A percentile compares a stretch with the other conserved stretches of the same genome.
phyloP scores from a whole-genome alignment of 768 basidiomycete genomes.

The Tricholoma saponaceum region DNA sequence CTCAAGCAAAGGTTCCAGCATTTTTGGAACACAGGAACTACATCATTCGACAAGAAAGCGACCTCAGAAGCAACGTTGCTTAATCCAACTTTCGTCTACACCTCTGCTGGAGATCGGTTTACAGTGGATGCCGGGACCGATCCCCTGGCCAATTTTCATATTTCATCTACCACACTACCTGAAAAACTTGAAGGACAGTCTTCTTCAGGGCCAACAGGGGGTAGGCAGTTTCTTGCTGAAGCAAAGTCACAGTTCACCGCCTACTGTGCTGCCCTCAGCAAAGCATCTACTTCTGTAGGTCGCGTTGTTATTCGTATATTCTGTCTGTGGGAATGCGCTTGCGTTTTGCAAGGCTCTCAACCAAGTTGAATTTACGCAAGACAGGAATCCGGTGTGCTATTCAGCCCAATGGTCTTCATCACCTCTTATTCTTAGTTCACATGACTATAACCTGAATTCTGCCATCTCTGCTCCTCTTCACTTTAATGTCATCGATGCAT shows the following conservation, averaged over 20 bases:
- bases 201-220: background rate
- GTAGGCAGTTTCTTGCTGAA: background rate
- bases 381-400: background rate
- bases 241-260: background rate
- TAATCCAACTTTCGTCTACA: background rate
- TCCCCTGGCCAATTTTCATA: background rate
- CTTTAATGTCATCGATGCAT: background rate
- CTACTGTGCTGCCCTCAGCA: background rate
- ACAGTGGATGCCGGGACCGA: background rate
- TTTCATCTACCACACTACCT: background rate
- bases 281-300: background rate
- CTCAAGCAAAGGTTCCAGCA: background rate
- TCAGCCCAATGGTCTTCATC: background rate
- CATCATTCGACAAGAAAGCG: background rate
- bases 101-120: background rate
- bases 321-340: background rate
- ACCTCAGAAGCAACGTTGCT: background rate
- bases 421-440: background rate
- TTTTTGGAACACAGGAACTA: background rate
- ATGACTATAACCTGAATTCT: background rate
- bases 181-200: background rate
- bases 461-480: background rate
- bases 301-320: background rate
- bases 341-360: background rate
- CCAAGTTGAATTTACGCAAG: background rate